A percentile compares a stretch with the other conserved stretches of the same genome.
Conservation (phyloP, 75 land plant species). For the Pinus taeda region DNA sequence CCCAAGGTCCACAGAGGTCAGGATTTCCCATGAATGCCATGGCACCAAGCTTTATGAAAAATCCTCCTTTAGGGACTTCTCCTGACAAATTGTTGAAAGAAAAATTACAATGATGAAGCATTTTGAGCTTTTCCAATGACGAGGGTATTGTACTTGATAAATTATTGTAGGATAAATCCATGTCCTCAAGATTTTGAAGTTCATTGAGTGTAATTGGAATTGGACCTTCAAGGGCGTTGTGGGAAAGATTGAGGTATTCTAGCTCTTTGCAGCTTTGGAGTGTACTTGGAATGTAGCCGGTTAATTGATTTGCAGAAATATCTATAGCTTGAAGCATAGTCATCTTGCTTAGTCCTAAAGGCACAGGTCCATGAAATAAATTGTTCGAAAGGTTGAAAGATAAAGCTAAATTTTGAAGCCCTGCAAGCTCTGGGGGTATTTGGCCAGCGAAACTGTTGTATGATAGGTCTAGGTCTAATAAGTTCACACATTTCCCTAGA, state of each 20-base stretch:
- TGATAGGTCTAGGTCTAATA: constrained; percentile 9
- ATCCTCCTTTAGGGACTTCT: constrained; percentile 11
- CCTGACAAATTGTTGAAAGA: constrained; percentile 17
- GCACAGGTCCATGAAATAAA: too few species aligned
- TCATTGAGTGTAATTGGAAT: constrained; percentile 18
- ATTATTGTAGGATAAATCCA: constrained; percentile 29
- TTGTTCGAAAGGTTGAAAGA: too few species aligned
- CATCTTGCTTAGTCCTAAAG: too few species aligned
- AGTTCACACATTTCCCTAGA: constrained; percentile 9
- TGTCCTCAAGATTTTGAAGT: constrained; percentile 4
- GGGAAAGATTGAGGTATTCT: background rate
- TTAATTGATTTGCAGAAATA: too few species aligned
- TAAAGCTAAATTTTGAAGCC: too few species aligned
- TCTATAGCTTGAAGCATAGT: too few species aligned
- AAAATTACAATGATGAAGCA: constrained; percentile 4
- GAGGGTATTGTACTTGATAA: constrained; percentile 31
- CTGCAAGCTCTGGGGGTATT: too few species aligned
- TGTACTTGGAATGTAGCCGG: background rate
- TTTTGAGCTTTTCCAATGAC: background rate
- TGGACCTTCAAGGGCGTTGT: constrained; percentile 18
- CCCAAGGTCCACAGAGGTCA: constrained; percentile 18
- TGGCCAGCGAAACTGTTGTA: too few species aligned
- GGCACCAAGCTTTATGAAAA: constrained; percentile 12
- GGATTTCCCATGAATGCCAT: constrained; percentile 15
- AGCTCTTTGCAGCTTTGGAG: background rate